Conservation (phyloP, 2,329 filamentous ascomycete species). For the Arthrobotrys iridis region DNA sequence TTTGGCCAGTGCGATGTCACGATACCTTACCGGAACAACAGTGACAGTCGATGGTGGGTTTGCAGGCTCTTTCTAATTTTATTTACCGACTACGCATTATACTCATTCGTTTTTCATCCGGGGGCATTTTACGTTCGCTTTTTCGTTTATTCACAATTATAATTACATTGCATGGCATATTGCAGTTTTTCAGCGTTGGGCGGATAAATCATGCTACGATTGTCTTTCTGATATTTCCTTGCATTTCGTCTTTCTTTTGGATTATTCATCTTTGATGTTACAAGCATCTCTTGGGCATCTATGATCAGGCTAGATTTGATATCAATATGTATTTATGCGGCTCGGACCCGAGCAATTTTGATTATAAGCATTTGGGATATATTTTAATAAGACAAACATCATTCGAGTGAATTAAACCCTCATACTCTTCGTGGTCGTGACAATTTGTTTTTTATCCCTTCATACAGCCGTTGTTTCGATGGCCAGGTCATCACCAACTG, state of each 20-base stretch:
- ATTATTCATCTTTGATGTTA: not conserved
- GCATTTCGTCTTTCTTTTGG: slow-evolving; percentile 4
- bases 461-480: not conserved
- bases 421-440: no score
- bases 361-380: not conserved
- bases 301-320: slow-evolving; percentile 7
- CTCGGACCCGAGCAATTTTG: not conserved
- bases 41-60: slow-evolving; percentile 58
- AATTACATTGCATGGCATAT: slow-evolving; percentile 12
- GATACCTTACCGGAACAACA: slow-evolving; percentile 61
- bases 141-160: not conserved
- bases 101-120: slow-evolving; percentile 1
- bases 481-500: slow-evolving; percentile 3
- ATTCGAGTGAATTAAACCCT: not conserved
- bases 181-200: slow-evolving; percentile 49
- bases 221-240: not conserved
- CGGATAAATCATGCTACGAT: slow-evolving; percentile 17
- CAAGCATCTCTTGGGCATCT: not conserved
- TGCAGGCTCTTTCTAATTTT: slow-evolving; percentile 44
- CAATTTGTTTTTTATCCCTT: no score
- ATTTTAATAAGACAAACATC: not conserved
- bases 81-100: not conserved
- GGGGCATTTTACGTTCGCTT: not conserved
- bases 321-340: slow-evolving; percentile 13
- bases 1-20: slow-evolving; percentile 75